phyloP scores from a whole-genome alignment of 257 asterid genomes.

The Anisodus acutangulus region DNA sequence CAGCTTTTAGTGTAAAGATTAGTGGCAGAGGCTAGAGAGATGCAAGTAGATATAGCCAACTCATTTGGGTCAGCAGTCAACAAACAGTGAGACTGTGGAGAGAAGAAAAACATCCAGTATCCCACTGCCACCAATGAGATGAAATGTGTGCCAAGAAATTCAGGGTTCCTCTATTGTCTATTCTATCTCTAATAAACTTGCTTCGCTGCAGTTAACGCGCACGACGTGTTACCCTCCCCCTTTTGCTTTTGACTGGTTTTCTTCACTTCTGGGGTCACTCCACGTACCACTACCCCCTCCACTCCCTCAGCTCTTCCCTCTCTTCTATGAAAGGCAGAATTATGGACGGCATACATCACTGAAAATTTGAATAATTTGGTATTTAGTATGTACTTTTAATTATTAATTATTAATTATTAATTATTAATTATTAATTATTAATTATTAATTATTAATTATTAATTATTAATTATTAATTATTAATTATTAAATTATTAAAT shows the following conservation, averaged over 20 bases:
- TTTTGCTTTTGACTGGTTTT: background rate
- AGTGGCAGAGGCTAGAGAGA: background rate
- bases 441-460: too few species aligned
- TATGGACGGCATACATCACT: too few species aligned
- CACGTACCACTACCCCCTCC: background rate
- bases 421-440: too few species aligned
- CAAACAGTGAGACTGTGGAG: background rate
- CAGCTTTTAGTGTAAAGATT: background rate
- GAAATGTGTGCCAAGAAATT: background rate
- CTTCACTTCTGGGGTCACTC: background rate
- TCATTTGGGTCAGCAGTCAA: background rate
- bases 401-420: too few species aligned
- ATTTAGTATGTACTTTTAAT: too few species aligned
- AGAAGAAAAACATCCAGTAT: background rate
- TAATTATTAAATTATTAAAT: too few species aligned
- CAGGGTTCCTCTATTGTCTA: background rate
- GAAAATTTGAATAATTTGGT: too few species aligned
- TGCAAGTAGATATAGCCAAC: background rate
- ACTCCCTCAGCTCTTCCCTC: background rate
- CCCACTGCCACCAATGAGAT: background rate
- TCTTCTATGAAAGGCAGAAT: too few species aligned
- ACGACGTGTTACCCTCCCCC: background rate
- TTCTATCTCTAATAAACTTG: too few species aligned
- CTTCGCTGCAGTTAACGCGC: background rate
- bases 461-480: too few species aligned